phyloP scores from a whole-genome alignment of 345 rosid species.

The Salix exigua region DNA sequence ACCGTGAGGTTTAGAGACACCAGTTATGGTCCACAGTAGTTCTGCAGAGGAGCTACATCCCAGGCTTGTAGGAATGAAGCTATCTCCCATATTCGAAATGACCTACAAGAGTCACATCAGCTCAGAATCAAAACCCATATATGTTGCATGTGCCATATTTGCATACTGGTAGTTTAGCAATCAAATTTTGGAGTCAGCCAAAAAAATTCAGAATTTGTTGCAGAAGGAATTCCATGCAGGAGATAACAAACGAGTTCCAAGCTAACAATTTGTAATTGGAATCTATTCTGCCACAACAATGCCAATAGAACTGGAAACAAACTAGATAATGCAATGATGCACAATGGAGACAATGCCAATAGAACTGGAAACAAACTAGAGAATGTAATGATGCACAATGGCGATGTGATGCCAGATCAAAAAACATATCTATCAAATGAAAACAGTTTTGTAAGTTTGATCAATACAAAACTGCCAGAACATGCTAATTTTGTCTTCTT shows the following conservation, averaged over 20 bases:
- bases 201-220: not conserved
- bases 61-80: conserved; percentile 71
- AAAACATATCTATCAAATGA: too few relatives aligned
- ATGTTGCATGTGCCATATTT: not conserved
- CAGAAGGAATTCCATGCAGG: not conserved
- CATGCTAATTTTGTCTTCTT: not conserved
- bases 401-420: too few relatives aligned
- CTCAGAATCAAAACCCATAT: not conserved
- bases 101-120: conserved; percentile 39
- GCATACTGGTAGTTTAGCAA: not conserved
- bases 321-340: not conserved
- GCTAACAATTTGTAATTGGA: not conserved
- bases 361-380: not conserved
- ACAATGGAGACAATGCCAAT: not conserved
- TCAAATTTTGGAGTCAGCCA: not conserved
- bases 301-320: not conserved
- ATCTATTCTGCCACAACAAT: not conserved
- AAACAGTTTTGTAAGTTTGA: too few relatives aligned
- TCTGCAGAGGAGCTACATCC: conserved; percentile 39
- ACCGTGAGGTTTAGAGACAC: conserved; percentile 61
- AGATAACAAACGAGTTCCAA: not conserved
- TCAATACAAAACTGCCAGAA: too few relatives aligned
- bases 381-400: not conserved
- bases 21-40: conserved; percentile 68
- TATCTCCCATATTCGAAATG: conserved; percentile 46